A percentile compares a stretch with the other conserved stretches of the same genome.
Evolutionary conservation across 2,329 filamentous ascomycete genomes (phyloP).

Genomic region (Fusarium dimerum): DNA sequence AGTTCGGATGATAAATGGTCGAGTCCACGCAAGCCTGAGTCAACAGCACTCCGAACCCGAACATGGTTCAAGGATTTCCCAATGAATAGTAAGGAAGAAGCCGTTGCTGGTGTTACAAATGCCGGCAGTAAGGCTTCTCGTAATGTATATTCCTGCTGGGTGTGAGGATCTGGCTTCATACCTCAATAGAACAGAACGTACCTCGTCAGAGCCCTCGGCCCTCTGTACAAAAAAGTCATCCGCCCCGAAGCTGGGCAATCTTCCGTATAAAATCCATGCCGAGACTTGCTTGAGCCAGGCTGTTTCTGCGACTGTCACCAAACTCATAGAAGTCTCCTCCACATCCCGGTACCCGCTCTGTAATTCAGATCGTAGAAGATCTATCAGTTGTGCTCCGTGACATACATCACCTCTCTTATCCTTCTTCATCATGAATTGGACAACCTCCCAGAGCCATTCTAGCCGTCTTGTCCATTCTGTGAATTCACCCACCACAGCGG

Average conservation of each 20-base stretch:
- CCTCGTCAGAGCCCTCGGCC: slow-evolving; percentile 43
- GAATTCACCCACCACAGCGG: slow-evolving; percentile 80
- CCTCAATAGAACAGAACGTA: slow-evolving; percentile 23
- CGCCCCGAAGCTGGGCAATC: slow-evolving; percentile 72
- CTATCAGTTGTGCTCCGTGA: slow-evolving; percentile 73
- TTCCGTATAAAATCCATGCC: slow-evolving; percentile 88
- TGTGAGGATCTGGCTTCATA: slow-evolving; percentile 1
- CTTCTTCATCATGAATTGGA: slow-evolving; percentile 63
- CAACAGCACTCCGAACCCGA: slow-evolving; percentile 53
- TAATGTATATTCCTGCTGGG: slow-evolving; percentile 56
- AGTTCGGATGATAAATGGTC: slow-evolving; percentile 69
- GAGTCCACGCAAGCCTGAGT: slow-evolving; percentile 50
- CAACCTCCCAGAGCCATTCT: slow-evolving; percentile 81
- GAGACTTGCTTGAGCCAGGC: slow-evolving; percentile 91
- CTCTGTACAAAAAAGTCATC: slow-evolving; percentile 84
- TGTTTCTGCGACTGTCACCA: slow-evolving; percentile 79
- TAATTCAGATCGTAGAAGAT: slow-evolving; percentile 72
- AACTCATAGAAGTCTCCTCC: slow-evolving; percentile 70
- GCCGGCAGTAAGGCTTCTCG: slow-evolving; percentile 67
- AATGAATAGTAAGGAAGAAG: slow-evolving; percentile 84
- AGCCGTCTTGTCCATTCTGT: slow-evolving; percentile 82
- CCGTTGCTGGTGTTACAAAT: slow-evolving; percentile 75
- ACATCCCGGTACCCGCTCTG: slow-evolving; percentile 90
- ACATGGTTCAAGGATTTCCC: slow-evolving; percentile 88
- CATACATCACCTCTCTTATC: slow-evolving; percentile 44